Percentiles rank a stretch among this genome's conserved stretches.
phyloP scores from a whole-genome alignment of 805 yeast genomes.

The Clavispora fructus region DNA sequence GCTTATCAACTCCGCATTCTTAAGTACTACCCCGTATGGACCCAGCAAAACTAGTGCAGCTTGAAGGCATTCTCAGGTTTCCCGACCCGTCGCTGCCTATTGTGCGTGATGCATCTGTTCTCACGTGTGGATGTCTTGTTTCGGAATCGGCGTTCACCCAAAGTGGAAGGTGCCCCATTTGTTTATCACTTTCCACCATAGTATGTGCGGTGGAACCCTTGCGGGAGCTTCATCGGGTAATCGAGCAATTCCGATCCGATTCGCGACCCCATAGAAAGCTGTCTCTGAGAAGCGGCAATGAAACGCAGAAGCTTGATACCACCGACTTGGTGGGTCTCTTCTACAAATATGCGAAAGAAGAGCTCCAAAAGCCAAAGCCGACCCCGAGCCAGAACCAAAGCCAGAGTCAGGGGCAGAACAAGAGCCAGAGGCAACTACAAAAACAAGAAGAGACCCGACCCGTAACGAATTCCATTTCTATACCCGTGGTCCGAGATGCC shows the following conservation, averaged over 20 bases:
- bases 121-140: slow-evolving; percentile 39
- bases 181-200: slow-evolving; percentile 18
- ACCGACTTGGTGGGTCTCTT: slow-evolving; percentile 32
- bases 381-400: not conserved
- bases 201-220: slow-evolving; percentile 28
- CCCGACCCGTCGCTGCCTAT: slow-evolving; percentile 12
- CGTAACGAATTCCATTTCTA: not conserved
- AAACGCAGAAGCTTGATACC: not conserved
- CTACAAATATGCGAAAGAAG: slow-evolving; percentile 38
- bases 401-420: not conserved
- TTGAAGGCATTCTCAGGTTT: slow-evolving; percentile 23
- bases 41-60: slow-evolving; percentile 12
- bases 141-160: slow-evolving; percentile 26
- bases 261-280: slow-evolving; percentile 1
- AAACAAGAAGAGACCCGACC: not conserved
- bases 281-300: slow-evolving; percentile 1
- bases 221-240: slow-evolving; percentile 25
- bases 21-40: slow-evolving; percentile 3
- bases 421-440: not conserved
- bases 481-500: not conserved
- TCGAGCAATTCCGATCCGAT: slow-evolving; percentile 14
- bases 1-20: not conserved
- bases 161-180: slow-evolving; percentile 19
- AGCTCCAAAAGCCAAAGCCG: slow-evolving; percentile 2
- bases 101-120: slow-evolving; percentile 29